These are phyloP conservation scores for Curvularia spicifera DNA, from an alignment of 2,329 filamentous ascomycete species.

Conservation along the genomic window DNA sequence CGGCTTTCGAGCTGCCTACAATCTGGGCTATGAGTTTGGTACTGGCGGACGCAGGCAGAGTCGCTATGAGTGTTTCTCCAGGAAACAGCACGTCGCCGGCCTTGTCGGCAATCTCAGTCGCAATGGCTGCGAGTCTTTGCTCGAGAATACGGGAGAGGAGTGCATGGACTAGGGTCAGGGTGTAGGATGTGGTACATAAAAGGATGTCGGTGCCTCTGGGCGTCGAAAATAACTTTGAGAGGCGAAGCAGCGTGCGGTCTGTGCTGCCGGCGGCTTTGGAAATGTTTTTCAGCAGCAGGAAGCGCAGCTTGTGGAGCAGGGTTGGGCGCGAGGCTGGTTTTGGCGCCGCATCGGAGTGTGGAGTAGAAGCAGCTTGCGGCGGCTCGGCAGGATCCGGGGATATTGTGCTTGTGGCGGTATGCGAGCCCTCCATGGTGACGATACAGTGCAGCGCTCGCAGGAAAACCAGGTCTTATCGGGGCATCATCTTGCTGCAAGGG, in stretches of 20 bases:
- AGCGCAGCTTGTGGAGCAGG: slow-evolving; percentile 23
- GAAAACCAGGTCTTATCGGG: slow-evolving; percentile 5
- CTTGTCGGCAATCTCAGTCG: slow-evolving; percentile 48
- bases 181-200: slow-evolving; percentile 54
- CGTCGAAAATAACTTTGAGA: slow-evolving; percentile 49
- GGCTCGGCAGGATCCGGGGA: slow-evolving; percentile 21
- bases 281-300: slow-evolving; percentile 27
- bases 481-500: slow-evolving; percentile 4
- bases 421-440: slow-evolving; percentile 24
- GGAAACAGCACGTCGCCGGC: slow-evolving; percentile 50
- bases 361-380: slow-evolving; percentile 1
- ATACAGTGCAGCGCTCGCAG: not conserved
- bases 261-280: slow-evolving; percentile 29
- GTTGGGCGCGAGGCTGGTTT: slow-evolving; percentile 13
- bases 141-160: slow-evolving; percentile 49
- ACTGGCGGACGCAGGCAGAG: slow-evolving; percentile 42
- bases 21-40: slow-evolving; percentile 45
- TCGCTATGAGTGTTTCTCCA: slow-evolving; percentile 51
- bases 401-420: slow-evolving; percentile 31
- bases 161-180: slow-evolving; percentile 51
- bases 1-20: slow-evolving; percentile 47
- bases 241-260: slow-evolving; percentile 44
- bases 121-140: slow-evolving; percentile 44
- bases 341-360: slow-evolving; percentile 18
- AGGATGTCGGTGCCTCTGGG: slow-evolving; percentile 50